phyloP scores from a whole-genome alignment of 345 rosid genomes.

The Cochlearia excelsa region DNA sequence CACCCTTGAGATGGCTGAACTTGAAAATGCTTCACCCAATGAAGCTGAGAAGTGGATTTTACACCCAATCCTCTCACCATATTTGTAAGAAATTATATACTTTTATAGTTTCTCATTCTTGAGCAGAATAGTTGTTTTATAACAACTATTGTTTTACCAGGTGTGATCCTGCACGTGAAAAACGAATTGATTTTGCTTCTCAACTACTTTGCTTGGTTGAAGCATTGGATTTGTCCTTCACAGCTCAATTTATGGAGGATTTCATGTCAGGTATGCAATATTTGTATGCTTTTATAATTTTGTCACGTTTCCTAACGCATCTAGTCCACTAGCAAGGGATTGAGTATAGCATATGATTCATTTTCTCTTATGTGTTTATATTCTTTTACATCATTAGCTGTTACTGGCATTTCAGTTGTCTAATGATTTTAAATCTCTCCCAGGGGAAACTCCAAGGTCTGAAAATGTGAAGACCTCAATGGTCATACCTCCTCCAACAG shows the following conservation, averaged over 20 bases:
- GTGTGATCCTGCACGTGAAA: slow-evolving; percentile 55
- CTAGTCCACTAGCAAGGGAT: slow-evolving; percentile 18
- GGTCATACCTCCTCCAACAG: slow-evolving; percentile 81
- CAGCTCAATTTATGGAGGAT: slow-evolving; percentile 90
- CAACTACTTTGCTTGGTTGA: slow-evolving; percentile 75
- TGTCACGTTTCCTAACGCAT: slow-evolving; percentile 21
- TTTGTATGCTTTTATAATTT: slow-evolving; percentile 22
- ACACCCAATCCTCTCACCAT: slow-evolving; percentile 55
- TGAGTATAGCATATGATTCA: background rate
- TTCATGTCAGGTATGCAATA: slow-evolving; percentile 71
- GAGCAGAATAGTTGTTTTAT: slow-evolving; percentile 19
- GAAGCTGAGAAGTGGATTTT: slow-evolving; percentile 87
- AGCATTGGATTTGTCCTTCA: slow-evolving; percentile 62
- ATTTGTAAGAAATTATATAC: slow-evolving; percentile 51
- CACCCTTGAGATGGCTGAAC: slow-evolving; percentile 91
- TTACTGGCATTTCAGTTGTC: background rate
- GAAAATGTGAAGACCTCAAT: slow-evolving; percentile 64
- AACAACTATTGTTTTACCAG: slow-evolving; percentile 35
- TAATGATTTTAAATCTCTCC: slow-evolving; percentile 18
- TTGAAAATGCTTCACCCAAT: slow-evolving; percentile 87
- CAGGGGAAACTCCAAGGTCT: slow-evolving; percentile 71
- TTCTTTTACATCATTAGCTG: slow-evolving; percentile 23
- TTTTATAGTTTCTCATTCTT: slow-evolving; percentile 23
- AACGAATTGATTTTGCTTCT: slow-evolving; percentile 70
- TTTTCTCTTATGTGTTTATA: slow-evolving; percentile 1